These are phyloP conservation scores for Tricholomella constricta DNA, from an alignment of 768 basidiomycete genomes.

Conservation along the genomic window DNA sequence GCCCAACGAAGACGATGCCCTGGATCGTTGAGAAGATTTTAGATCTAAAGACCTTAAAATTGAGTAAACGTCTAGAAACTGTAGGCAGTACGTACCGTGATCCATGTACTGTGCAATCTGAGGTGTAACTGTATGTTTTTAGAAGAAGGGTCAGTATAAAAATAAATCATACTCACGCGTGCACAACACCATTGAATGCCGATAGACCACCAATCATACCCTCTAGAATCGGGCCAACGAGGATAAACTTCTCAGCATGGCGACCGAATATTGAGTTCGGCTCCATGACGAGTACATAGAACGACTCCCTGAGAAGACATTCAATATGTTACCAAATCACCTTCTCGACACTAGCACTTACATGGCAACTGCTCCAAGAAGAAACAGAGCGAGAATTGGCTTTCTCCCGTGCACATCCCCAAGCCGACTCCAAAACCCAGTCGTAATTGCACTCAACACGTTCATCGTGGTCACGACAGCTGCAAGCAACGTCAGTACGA, in stretches of 20 bases:
- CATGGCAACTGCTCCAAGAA: constrained; percentile 75
- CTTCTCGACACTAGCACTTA: constrained; percentile 35
- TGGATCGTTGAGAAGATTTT: constrained; percentile 64
- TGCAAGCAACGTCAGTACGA: constrained; percentile 18
- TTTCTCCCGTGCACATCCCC: constrained; percentile 80
- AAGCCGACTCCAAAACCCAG: constrained; percentile 84
- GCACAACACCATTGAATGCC: constrained; percentile 65
- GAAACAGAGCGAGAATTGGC: constrained; percentile 64
- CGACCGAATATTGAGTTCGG: constrained; percentile 45
- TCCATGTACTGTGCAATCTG: constrained; percentile 54
- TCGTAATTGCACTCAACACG: constrained; percentile 75
- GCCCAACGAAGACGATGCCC: constrained; percentile 76
- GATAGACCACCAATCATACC: constrained; percentile 75
- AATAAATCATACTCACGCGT: constrained; percentile 57
- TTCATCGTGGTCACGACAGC: constrained; percentile 80
- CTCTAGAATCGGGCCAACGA: constrained; percentile 78
- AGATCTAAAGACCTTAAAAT: constrained; percentile 30
- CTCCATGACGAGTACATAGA: constrained; percentile 78
- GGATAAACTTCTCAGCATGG: constrained; percentile 70
- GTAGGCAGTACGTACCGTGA: constrained; percentile 36
- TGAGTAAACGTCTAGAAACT: neutral
- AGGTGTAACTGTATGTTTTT: constrained; percentile 46
- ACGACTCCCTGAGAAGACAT: constrained; percentile 59
- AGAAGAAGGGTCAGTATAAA: constrained; percentile 27
- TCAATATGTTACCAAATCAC: constrained; percentile 2